These are phyloP conservation scores for Eucalyptus decipiens DNA, from an alignment of 345 rosid species.

Conservation along the genomic window DNA sequence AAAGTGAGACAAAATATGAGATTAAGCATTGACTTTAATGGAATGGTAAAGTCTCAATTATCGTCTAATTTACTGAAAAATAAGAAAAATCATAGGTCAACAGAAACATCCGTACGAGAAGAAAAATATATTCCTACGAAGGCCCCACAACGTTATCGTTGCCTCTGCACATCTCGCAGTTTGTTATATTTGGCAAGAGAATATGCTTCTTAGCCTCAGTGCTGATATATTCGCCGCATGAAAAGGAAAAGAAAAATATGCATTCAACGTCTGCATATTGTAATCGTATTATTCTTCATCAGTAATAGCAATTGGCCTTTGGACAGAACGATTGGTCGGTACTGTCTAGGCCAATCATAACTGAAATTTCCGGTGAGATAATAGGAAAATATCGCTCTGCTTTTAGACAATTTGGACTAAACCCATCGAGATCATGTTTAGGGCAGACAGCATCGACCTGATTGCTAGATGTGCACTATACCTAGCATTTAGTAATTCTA, in stretches of 20 bases:
- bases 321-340: background rate
- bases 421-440: background rate
- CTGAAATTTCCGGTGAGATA: background rate
- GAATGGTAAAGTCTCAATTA: background rate
- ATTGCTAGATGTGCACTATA: background rate
- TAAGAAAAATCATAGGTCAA: background rate
- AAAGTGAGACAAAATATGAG: background rate
- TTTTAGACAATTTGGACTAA: background rate
- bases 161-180: background rate
- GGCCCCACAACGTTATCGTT: background rate
- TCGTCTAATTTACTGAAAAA: background rate
- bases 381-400: background rate
- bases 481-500: no score
- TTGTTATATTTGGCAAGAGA: background rate
- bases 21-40: background rate
- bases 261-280: background rate
- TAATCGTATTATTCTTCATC: background rate
- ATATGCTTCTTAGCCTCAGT: background rate
- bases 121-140: background rate
- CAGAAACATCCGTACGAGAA: background rate
- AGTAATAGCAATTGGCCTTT: background rate
- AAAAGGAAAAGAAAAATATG: background rate
- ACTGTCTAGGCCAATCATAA: background rate
- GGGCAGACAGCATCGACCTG: background rate
- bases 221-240: background rate